Evolutionary conservation across 176 grass and related monocot species (phyloP).

Genomic region (Carex scoparia): DNA sequence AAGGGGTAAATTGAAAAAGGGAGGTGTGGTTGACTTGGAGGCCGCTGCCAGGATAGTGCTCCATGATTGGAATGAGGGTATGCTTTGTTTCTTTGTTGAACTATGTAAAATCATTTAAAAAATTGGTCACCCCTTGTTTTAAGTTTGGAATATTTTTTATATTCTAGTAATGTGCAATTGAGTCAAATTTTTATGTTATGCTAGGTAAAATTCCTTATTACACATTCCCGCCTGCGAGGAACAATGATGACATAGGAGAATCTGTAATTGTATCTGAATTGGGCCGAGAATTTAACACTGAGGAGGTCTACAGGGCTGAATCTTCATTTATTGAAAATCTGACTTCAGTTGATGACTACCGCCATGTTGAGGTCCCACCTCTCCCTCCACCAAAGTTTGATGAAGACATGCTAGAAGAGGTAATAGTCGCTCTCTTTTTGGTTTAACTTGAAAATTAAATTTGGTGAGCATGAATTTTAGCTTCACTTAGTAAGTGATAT

Average conservation of each 20-base stretch:
- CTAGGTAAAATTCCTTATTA: constrained; percentile 95
- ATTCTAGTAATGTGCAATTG: not conserved
- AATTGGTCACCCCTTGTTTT: not conserved
- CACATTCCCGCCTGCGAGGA: constrained; percentile 70
- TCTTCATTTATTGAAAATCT: constrained; percentile 73
- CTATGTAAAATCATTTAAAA: constrained; percentile 1
- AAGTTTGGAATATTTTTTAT: not conserved
- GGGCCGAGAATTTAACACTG: constrained; percentile 70
- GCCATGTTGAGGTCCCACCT: constrained; percentile 76
- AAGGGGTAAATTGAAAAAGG: constrained; percentile 83
- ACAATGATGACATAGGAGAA: constrained; percentile 35
- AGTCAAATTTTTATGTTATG: not conserved
- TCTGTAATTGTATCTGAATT: constrained; percentile 57
- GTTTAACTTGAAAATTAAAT: not conserved
- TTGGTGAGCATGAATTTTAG: not conserved
- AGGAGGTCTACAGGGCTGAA: constrained; percentile 79
- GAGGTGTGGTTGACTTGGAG: constrained; percentile 84
- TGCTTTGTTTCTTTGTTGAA: not conserved
- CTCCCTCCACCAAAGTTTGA: constrained; percentile 57
- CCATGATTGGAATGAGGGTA: constrained; percentile 98
- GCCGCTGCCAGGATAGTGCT: constrained; percentile 89
- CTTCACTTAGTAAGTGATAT: not conserved
- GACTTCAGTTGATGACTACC: constrained; percentile 66
- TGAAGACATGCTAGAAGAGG: constrained; percentile 59
- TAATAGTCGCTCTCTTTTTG: constrained; percentile 8